Evolutionary conservation across 768 basidiomycete species (phyloP), one percentile per base, ranked within the genome.

Genomic region (Dendrothele bispora): DNA sequence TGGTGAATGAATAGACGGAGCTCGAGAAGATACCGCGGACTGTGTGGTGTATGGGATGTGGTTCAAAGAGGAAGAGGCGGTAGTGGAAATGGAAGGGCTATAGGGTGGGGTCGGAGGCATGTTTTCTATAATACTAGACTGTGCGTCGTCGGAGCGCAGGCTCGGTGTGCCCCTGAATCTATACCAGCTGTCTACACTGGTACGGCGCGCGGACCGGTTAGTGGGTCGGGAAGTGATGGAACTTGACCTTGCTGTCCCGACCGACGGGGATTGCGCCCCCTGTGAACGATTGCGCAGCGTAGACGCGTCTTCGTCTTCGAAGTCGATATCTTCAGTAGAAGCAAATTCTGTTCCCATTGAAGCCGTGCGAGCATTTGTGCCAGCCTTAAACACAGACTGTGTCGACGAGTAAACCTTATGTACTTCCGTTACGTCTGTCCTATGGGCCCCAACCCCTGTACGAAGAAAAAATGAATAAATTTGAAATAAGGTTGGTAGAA

Each of bases 371-470:
- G 75, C 65, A 7, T 66, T 49, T 35, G 70, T 66, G 1, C 75
- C 72, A 0, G 88, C 88, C 41, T 76, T 75, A 64, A 94, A 97
- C 63, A 88, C 85, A 4, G 82, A 77, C 26, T 80, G 80, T 1
- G 81, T 80, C 12, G 85, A 79, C 29, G 83, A 83, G 57, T 90
- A 84, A 25, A 94, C 71, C 26, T 73, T 72, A 61, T 88, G 85
- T 48, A 89, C 84, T 62, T 98, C 95, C 10, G 74, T 79, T 14
- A 91, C 75, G 38, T 95, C 89, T 49, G 85, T 65, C 21, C 88
- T 77, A 14, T 86, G 74, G 18, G 84, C 80, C 49, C 91, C 91
- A 43, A 88, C 75, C 71, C 77, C 76, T 79, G 47, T 30, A 12
- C 45, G 28, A 43, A 10, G 35, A 39, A 32, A 46, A 44, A 17